Evolutionary conservation across 257 asterid genomes (phyloP).

Genomic region (Dorcoceras hygrometricum): DNA sequence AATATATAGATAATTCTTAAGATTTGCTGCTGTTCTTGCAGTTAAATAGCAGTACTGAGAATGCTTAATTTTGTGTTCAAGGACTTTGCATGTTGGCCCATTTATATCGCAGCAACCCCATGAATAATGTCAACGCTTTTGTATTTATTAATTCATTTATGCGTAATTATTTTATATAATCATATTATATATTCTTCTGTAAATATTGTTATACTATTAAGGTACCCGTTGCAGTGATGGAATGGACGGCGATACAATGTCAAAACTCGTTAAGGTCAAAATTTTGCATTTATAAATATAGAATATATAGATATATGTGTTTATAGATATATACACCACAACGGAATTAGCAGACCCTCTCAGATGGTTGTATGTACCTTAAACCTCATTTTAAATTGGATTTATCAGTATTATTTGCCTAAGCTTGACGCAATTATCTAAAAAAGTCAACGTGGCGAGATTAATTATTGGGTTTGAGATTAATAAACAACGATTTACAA

Average conservation of each 20-base stretch:
- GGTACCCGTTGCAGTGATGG: neutral
- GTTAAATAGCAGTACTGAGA: neutral
- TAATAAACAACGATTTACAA: too few species aligned
- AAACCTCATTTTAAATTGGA: too few species aligned
- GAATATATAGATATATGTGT: too few species aligned
- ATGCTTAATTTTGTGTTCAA: constrained; percentile 22
- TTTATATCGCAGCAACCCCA: constrained; percentile 39
- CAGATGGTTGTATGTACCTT: neutral
- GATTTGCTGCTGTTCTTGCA: neutral
- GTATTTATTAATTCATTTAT: neutral
- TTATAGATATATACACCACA: neutral
- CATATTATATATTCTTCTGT: too few species aligned
- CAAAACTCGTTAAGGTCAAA: neutral
- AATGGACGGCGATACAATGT: neutral
- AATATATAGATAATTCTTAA: neutral
- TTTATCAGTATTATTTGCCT: neutral
- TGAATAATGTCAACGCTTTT: constrained; percentile 39
- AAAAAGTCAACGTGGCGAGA: neutral
- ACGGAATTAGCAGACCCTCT: neutral
- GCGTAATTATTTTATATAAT: neutral
- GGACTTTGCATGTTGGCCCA: constrained; percentile 20
- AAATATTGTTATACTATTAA: too few species aligned
- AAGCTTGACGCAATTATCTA: neutral
- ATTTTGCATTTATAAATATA: neutral
- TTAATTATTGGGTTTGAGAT: neutral